phyloP scores from a whole-genome alignment of 352 stramenopile genomes.

The Pythium graminicola region DNA sequence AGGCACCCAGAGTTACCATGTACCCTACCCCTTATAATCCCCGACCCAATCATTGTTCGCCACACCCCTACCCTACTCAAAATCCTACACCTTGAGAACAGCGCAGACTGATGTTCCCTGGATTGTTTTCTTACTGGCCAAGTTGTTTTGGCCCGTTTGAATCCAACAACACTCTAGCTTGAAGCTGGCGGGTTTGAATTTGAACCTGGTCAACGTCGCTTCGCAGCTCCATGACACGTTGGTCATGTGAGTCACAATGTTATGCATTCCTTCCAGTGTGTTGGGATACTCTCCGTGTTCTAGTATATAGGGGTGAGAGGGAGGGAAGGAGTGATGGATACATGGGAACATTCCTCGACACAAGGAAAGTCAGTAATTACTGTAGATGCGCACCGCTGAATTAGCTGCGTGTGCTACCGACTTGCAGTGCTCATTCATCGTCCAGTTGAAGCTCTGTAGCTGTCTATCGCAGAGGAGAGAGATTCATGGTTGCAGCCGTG shows the following conservation, averaged over 20 bases:
- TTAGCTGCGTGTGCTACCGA: too few species aligned
- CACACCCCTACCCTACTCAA: slow-evolving; percentile 10
- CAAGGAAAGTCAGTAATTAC: too few species aligned
- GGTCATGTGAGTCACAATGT: background rate
- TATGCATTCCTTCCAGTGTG: too few species aligned
- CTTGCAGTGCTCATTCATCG: background rate
- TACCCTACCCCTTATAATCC: slow-evolving; percentile 18
- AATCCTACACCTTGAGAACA: too few species aligned
- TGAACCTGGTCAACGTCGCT: background rate
- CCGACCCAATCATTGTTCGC: slow-evolving; percentile 6
- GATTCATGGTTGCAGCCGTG: slow-evolving; percentile 1
- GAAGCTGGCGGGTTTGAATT: background rate
- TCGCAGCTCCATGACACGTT: background rate
- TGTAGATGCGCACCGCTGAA: too few species aligned
- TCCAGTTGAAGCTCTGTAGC: background rate
- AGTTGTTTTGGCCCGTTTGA: background rate
- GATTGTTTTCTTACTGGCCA: too few species aligned
- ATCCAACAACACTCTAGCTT: background rate
- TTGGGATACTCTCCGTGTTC: too few species aligned
- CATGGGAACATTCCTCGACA: too few species aligned
- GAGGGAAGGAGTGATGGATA: too few species aligned
- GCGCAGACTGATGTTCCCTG: background rate
- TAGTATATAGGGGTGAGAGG: too few species aligned
- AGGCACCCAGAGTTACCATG: slow-evolving; percentile 13
- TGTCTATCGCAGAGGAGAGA: slow-evolving; percentile 2